Percentiles rank a stretch among this genome's conserved stretches.
Conservation (phyloP, 495 filamentous ascomycete genomes). For the Lasiosphaeria ovina region DNA sequence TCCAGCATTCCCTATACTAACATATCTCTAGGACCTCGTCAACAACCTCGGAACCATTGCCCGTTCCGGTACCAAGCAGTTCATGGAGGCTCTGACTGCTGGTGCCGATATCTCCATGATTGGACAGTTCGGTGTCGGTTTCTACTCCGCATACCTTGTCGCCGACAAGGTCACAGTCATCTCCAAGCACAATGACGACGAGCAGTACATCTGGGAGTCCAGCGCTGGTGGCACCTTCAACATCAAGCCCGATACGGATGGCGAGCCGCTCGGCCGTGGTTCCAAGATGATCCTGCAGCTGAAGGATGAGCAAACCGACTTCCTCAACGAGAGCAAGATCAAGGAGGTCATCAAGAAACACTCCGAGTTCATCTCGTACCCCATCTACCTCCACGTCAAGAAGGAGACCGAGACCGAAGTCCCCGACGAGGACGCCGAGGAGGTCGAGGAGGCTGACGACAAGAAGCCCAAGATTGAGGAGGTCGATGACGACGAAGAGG, state of each 20-base stretch:
- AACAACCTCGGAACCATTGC: conserved; percentile 99
- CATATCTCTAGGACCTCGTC: conserved; percentile 72
- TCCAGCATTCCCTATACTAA: conserved; percentile 20
- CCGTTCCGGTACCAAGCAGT: conserved; percentile 98
- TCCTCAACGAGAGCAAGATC: conserved; percentile 97
- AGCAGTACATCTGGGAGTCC: conserved; percentile 99
- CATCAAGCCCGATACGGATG: conserved; percentile 84
- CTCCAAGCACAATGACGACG: conserved; percentile 99
- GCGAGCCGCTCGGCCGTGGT: conserved; percentile 86
- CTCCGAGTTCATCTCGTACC: conserved; percentile 99
- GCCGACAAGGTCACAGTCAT: conserved; percentile 93
- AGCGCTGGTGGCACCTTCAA: conserved; percentile 96
- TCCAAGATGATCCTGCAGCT: conserved; percentile 97
- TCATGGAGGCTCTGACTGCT: conserved; percentile 98
- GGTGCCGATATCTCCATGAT: conserved; percentile 99
- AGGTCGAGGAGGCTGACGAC: conserved; percentile 63
- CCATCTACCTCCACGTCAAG: conserved; percentile 97
- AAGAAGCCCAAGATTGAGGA: conserved; percentile 87
- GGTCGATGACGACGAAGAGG: conserved; percentile 66
- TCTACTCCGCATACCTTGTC: conserved; percentile 99
- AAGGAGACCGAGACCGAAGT: conserved; percentile 99
- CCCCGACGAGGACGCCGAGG: conserved; percentile 91
- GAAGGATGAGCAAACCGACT: conserved; percentile 98
- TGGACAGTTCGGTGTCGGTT: conserved; percentile 99
- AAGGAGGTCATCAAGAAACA: conserved; percentile 99